Conservation (phyloP, 116 monocot genomes). For the Cymodocea nodosa region DNA sequence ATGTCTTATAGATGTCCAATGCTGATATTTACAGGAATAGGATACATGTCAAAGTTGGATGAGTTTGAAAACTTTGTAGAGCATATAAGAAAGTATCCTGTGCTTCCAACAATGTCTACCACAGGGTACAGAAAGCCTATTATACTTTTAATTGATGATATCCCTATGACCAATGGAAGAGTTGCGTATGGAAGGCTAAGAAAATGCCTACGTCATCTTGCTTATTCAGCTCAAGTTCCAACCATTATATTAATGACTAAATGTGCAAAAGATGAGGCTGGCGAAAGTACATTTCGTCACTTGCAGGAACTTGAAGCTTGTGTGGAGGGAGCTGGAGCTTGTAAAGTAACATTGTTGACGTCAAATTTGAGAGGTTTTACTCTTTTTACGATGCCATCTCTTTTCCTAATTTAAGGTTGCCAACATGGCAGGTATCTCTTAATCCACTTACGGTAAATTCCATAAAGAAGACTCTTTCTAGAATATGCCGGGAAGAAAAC, state of each 20-base stretch:
- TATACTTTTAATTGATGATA: slow-evolving; percentile 87
- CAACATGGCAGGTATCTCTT: slow-evolving; percentile 55
- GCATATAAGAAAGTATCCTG: slow-evolving; percentile 61
- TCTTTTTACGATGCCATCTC: background rate
- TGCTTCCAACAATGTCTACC: slow-evolving; percentile 29
- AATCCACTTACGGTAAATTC: slow-evolving; percentile 81
- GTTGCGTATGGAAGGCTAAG: slow-evolving; percentile 54
- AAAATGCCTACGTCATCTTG: slow-evolving; percentile 56
- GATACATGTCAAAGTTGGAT: slow-evolving; percentile 85
- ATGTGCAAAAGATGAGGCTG: slow-evolving; percentile 42
- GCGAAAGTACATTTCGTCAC: slow-evolving; percentile 17
- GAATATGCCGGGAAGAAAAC: slow-evolving; percentile 60
- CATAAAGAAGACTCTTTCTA: slow-evolving; percentile 68
- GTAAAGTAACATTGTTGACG: slow-evolving; percentile 41
- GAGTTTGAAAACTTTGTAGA: slow-evolving; percentile 87
- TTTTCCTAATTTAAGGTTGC: background rate
- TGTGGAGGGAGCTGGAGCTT: slow-evolving; percentile 67
- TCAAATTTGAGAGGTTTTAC: background rate
- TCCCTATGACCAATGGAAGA: slow-evolving; percentile 74
- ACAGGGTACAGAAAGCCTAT: slow-evolving; percentile 32
- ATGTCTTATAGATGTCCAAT: background rate
- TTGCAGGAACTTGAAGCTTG: slow-evolving; percentile 58
- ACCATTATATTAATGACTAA: slow-evolving; percentile 78
- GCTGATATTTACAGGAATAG: slow-evolving; percentile 29
- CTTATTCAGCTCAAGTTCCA: slow-evolving; percentile 44